Base-by-base conservation (phyloP, 1,284 basidiomycete genomes). In the Takashimella koratensis region DNA sequence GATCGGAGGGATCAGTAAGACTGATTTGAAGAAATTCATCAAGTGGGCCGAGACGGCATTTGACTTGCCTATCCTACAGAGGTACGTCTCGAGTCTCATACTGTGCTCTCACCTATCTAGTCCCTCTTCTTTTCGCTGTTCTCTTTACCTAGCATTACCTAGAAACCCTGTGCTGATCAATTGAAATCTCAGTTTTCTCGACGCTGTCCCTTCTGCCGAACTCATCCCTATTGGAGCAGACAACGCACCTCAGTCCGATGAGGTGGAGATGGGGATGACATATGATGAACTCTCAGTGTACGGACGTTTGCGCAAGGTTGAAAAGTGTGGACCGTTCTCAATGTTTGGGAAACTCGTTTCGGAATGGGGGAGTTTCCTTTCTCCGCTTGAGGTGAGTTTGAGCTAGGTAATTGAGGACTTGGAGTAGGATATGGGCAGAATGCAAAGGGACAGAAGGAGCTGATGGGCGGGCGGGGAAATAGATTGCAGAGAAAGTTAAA, bases 211-310 rank as follows among this genome's bases (percentile, higher is more conserved):
- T 2, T 96, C 94, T 0, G 96, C 96, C 19, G 96, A 99, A 70
- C 81, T 99, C 3, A 93, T 98, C 68, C 96, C 96, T 1, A 92
- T 96, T 58, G 93, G 66, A 13, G 62, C 90, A 0, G 87, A 92
- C 63, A 86, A 83, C 6, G 96, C 96, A 68, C 87, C 96, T 4
- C 96, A 99, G 67, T 85, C 91, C 0, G 96, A 99, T 70, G 96
- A 99, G 81, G 90, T 85, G 10, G 95, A 98, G 68, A 95, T 96
- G 92, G 96, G 95, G 21, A 98, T 98, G 94, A 97, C 95, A 1
- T 98, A 98, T 73, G 90, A 98, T 66, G 95, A 98, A 69, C 82
- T 99, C 16, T 92, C 89, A 5, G 84, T 92, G 23, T 96, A 94
- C 66, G 96, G 95, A 25, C 81, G 93, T 27, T 80, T 99, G 39